These are phyloP conservation scores for Penicillium verrucosum DNA, from an alignment of 2,329 filamentous ascomycete genomes.

Conservation along the genomic window DNA sequence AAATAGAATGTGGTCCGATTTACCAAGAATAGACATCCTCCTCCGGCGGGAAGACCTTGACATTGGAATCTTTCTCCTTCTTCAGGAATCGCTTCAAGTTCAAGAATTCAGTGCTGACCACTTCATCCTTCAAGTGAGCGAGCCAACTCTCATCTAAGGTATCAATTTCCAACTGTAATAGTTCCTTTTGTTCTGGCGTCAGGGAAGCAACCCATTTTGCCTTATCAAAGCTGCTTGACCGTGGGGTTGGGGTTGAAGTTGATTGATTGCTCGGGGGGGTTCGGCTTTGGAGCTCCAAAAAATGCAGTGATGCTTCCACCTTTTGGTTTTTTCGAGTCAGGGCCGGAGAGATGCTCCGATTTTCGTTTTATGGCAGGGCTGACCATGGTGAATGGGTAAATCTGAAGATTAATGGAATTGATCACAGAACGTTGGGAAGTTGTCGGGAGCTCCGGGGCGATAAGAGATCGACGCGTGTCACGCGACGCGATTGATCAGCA, in stretches of 20 bases:
- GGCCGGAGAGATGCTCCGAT: slow-evolving; percentile 46
- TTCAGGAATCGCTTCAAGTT: slow-evolving; percentile 84
- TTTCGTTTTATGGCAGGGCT: slow-evolving; percentile 61
- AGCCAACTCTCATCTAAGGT: slow-evolving; percentile 92
- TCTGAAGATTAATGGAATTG: background rate
- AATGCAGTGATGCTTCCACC: slow-evolving; percentile 80
- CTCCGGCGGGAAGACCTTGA: slow-evolving; percentile 81
- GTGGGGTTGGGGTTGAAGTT: slow-evolving; percentile 17
- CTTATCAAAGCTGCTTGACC: slow-evolving; percentile 71
- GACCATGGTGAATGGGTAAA: slow-evolving; percentile 23
- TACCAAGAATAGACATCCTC: slow-evolving; percentile 95
- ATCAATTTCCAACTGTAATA: slow-evolving; percentile 86
- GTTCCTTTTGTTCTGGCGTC: slow-evolving; percentile 73
- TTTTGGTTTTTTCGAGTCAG: slow-evolving; percentile 67
- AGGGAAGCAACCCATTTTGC: slow-evolving; percentile 80
- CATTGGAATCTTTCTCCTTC: slow-evolving; percentile 67
- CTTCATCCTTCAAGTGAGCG: slow-evolving; percentile 79
- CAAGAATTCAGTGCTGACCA: slow-evolving; percentile 75
- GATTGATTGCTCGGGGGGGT: slow-evolving; percentile 28
- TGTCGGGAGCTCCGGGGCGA: background rate
- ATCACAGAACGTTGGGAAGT: background rate
- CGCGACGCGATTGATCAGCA: slow-evolving; percentile 13
- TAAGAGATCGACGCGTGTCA: slow-evolving; percentile 15
- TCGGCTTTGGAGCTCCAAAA: slow-evolving; percentile 68
- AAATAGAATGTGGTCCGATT: slow-evolving; percentile 17